Conservation (phyloP, 495 filamentous ascomycete species). For the Annulohypoxylon stygium region DNA sequence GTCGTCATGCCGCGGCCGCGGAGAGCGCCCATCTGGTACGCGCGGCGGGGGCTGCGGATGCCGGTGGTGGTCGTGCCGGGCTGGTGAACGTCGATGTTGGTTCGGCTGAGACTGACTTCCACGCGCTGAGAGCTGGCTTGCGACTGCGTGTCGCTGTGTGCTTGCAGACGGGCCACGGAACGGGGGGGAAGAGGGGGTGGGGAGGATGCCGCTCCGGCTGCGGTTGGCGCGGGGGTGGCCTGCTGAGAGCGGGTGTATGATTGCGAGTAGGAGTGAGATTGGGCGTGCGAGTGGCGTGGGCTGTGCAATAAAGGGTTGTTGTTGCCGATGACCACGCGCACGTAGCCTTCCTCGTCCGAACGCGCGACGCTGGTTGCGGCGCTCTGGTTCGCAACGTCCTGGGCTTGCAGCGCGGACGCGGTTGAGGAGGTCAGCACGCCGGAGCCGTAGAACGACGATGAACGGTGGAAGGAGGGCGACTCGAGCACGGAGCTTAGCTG, state of each 20-base stretch:
- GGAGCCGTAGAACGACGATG: not conserved
- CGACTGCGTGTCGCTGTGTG: too few species aligned
- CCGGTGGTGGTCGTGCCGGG: too few species aligned
- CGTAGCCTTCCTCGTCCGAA: not conserved
- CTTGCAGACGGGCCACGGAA: too few species aligned
- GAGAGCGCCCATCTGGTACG: not conserved
- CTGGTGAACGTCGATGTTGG: too few species aligned
- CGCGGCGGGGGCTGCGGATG: not conserved
- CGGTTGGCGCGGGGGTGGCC: too few species aligned
- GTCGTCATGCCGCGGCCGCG: not conserved
- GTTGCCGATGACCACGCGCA: constrained; percentile 17
- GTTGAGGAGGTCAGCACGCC: constrained; percentile 9
- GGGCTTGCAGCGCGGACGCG: not conserved
- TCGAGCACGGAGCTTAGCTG: constrained; percentile 4
- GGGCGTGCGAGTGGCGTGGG: not conserved
- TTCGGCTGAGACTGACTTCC: too few species aligned
- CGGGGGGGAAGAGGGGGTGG: too few species aligned
- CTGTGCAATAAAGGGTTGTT: not conserved
- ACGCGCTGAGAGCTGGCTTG: too few species aligned
- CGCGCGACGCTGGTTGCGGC: not conserved
- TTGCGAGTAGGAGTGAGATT: not conserved
- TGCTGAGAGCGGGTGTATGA: too few species aligned
- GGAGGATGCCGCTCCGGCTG: too few species aligned
- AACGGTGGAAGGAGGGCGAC: not conserved
- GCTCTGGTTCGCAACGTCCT: not conserved